Percentiles rank a stretch among this genome's conserved stretches.
Evolutionary conservation across 768 basidiomycete species (phyloP).

Genomic region (Cystoderma amianthinum): DNA sequence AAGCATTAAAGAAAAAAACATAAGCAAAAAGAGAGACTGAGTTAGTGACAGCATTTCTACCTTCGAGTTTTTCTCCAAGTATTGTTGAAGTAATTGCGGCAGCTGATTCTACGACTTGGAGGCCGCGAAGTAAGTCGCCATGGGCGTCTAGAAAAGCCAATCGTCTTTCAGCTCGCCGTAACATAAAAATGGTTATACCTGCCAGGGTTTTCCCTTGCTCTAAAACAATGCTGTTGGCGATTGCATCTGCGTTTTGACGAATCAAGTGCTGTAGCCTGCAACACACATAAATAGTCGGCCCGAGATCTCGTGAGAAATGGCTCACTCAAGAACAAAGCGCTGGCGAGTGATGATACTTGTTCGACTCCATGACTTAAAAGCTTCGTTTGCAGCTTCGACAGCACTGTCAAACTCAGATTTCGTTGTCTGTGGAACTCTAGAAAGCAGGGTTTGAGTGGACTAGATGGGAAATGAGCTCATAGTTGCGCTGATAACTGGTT

Average conservation of each 20-base stretch:
- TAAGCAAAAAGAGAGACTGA: slow-evolving; percentile 7
- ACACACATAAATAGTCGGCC: slow-evolving; percentile 1
- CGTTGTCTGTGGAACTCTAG: slow-evolving; percentile 87
- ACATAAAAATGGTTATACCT: slow-evolving; percentile 32
- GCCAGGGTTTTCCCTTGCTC: slow-evolving; percentile 95
- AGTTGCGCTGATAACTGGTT: slow-evolving; percentile 2
- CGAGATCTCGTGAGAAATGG: slow-evolving; percentile 7
- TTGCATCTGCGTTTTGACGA: slow-evolving; percentile 76
- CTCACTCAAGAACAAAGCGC: slow-evolving; percentile 82
- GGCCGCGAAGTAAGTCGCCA: slow-evolving; percentile 87
- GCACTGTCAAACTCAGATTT: slow-evolving; percentile 75
- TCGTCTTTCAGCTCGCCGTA: not conserved
- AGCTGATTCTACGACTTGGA: slow-evolving; percentile 84
- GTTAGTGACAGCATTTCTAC: slow-evolving; percentile 28
- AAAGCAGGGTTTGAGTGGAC: slow-evolving; percentile 89
- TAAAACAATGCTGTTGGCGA: slow-evolving; percentile 85
- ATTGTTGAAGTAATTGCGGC: slow-evolving; percentile 76
- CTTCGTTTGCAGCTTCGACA: slow-evolving; percentile 74
- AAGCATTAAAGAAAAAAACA: slow-evolving; percentile 3
- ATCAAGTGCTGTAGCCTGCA: slow-evolving; percentile 83
- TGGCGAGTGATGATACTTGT: slow-evolving; percentile 85
- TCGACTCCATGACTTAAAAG: slow-evolving; percentile 85
- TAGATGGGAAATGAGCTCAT: slow-evolving; percentile 19
- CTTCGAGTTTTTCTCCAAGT: slow-evolving; percentile 91
- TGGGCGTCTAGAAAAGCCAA: slow-evolving; percentile 65